Base-by-base conservation (phyloP, 1,284 basidiomycete species). In the Phlebopus sp. region DNA sequence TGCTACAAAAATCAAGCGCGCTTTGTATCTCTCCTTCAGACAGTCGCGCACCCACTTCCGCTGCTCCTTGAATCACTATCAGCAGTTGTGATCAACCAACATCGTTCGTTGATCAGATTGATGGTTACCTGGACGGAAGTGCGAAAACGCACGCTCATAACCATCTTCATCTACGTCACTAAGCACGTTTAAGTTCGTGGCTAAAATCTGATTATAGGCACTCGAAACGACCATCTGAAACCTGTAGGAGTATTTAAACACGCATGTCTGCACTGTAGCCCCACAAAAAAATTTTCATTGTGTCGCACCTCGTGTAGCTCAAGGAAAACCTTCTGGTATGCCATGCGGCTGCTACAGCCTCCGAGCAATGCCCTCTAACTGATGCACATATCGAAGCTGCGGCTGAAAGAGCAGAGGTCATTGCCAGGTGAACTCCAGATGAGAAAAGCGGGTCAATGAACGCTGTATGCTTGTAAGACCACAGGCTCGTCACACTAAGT, bases 61-160 rank as follows among this genome's bases (percentile, higher is more conserved):
- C 80, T 37, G 80, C 82, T 7, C 86, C 86, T 65, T 88, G 86
- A 31, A 89, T 87, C 21, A 89, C 86, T 88, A 31, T 25, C 36
- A 27, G 15, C 4, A 30, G 14, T 10, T 29, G 21, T 29, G 27
- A 11, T 29, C 27, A 29, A 8, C 10, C 27, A 9, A 9, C 27
- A 29, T 29, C 8, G 27, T 29, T 8, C 27, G 27, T 9, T 2
- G 10, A 8, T 29, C 4, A 29, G 4, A 29, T 10, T 11, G 14
- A 41, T 14, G 6, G 11, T 17, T 54, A 80, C 80, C 72, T 44
- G 81, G 80, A 25, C 81, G 68, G 49, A 84, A 67, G 52, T 71
- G 71, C 34, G 70, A 61, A 56, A 84, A 83, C 2, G 81, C 79
- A 18, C 74, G 73, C 53, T 84, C 81, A 51, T 81, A 84, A 54